phyloP scores from a whole-genome alignment of 345 rosid genomes.

The Linum usitatissimum region DNA sequence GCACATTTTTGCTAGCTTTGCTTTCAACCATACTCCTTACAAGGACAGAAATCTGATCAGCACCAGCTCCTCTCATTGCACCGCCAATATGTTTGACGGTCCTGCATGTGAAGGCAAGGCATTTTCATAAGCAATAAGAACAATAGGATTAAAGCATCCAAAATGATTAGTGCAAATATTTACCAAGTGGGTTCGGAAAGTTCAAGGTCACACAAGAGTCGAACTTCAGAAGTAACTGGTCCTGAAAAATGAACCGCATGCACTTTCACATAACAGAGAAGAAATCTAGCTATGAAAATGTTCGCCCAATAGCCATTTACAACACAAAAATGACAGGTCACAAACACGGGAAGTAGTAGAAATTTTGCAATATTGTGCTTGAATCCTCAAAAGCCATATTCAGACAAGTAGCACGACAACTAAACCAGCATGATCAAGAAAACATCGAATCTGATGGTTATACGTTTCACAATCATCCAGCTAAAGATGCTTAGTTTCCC shows the following conservation, averaged over 20 bases:
- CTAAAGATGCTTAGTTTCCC: no score
- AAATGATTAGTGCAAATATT: neutral
- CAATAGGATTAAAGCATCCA: neutral
- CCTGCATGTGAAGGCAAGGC: constrained; percentile 26
- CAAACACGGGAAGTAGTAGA: neutral
- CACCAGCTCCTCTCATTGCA: constrained; percentile 83
- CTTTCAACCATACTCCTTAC: constrained; percentile 81
- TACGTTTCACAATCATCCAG: no score
- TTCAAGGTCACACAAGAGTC: constrained; percentile 83
- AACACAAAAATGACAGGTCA: neutral
- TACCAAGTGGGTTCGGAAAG: constrained; percentile 85
- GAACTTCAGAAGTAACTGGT: constrained; percentile 58
- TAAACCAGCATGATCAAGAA: no score
- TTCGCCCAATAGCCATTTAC: neutral
- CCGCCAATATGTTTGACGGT: constrained; percentile 90
- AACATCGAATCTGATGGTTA: no score
- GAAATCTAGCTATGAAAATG: neutral
- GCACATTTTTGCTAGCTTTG: constrained; percentile 91
- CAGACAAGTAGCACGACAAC: neutral
- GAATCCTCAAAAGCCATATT: neutral
- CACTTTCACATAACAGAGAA: neutral
- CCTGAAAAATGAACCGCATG: constrained; percentile 31
- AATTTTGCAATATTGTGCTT: neutral
- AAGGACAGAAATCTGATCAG: constrained; percentile 78
- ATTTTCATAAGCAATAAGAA: constrained; percentile 1